These are phyloP conservation scores for Passalora sequoiae DNA, from an alignment of 2,329 filamentous ascomycete genomes.

Conservation along the genomic window DNA sequence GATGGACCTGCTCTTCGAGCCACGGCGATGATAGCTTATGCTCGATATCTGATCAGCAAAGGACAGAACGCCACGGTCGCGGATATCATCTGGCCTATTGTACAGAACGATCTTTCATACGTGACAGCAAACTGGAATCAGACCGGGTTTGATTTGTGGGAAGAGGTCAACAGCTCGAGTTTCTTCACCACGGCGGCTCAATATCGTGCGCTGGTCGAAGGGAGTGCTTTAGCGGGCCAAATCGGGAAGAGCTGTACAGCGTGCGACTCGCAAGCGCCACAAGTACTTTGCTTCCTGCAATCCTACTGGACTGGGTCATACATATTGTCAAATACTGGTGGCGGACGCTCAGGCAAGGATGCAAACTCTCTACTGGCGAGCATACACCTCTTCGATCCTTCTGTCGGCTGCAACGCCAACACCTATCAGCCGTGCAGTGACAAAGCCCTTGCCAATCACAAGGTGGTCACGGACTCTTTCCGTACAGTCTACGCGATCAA, in stretches of 20 bases:
- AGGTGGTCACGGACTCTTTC: conserved; percentile 70
- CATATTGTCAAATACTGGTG: conserved; percentile 62
- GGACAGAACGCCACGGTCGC: conserved; percentile 42
- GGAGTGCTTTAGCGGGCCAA: conserved; percentile 58
- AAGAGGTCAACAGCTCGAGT: conserved; percentile 69
- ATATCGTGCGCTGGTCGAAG: conserved; percentile 61
- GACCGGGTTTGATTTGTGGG: conserved; percentile 72
- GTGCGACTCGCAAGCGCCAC: conserved; percentile 62
- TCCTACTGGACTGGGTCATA: conserved; percentile 67
- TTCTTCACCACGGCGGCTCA: conserved; percentile 72
- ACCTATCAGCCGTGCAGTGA: conserved; percentile 74
- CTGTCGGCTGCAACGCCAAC: conserved; percentile 55
- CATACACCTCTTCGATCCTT: conserved; percentile 62
- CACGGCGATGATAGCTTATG: conserved; percentile 66
- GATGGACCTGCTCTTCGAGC: conserved; percentile 75
- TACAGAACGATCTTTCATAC: conserved; percentile 71
- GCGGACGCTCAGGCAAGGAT: conserved; percentile 63
- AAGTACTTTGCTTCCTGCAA: conserved; percentile 68
- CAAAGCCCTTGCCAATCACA: conserved; percentile 63
- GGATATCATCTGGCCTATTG: conserved; percentile 63
- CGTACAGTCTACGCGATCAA: conserved; percentile 66
- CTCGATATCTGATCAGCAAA: conserved; percentile 59
- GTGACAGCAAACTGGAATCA: conserved; percentile 63
- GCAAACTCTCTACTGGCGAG: conserved; percentile 58
- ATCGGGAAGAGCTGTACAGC: conserved; percentile 57